A percentile compares a stretch with the other conserved stretches of the same genome.
Evolutionary conservation across 331 rosid genomes (phyloP).

Genomic region (Pyracantha coccinea): DNA sequence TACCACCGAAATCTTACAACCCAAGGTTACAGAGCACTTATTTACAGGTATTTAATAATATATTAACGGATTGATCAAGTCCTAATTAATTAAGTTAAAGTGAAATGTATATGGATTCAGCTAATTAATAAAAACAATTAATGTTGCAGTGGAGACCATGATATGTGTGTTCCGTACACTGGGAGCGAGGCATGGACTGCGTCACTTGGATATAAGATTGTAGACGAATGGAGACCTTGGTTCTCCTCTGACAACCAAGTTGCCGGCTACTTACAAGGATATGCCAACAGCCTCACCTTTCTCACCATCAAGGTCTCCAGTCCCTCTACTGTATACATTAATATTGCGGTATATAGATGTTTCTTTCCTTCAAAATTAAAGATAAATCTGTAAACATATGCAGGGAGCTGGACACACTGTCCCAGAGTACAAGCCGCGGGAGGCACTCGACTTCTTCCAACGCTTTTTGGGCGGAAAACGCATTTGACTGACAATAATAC

Average conservation of each 20-base stretch:
- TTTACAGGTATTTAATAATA: conserved; percentile 21
- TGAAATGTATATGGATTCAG: too few relatives aligned
- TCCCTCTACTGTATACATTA: too few relatives aligned
- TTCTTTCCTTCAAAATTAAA: too few relatives aligned
- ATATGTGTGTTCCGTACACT: conserved; percentile 51
- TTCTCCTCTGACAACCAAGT: conserved; percentile 23
- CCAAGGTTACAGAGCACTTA: conserved; percentile 33
- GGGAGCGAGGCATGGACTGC: conserved; percentile 48
- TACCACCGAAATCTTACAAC: conserved; percentile 35
- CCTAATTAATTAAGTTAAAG: too few relatives aligned
- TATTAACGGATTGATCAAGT: too few relatives aligned
- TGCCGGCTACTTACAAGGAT: conserved; percentile 42
- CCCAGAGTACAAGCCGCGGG: conserved; percentile 43
- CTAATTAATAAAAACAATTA: too few relatives aligned
- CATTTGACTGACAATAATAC: background rate
- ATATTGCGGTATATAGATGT: too few relatives aligned
- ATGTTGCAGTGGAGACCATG: conserved; percentile 45
- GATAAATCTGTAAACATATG: too few relatives aligned
- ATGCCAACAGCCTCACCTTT: conserved; percentile 30
- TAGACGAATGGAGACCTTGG: conserved; percentile 46
- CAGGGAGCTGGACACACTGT: conserved; percentile 54
- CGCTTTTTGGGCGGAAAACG: conserved; percentile 31
- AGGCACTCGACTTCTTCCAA: conserved; percentile 39
- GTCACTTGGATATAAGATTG: conserved; percentile 37
- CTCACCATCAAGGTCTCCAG: conserved; percentile 38